phyloP scores from a whole-genome alignment of 2,329 filamentous ascomycete genomes.

The Aspergillus viridinutans region DNA sequence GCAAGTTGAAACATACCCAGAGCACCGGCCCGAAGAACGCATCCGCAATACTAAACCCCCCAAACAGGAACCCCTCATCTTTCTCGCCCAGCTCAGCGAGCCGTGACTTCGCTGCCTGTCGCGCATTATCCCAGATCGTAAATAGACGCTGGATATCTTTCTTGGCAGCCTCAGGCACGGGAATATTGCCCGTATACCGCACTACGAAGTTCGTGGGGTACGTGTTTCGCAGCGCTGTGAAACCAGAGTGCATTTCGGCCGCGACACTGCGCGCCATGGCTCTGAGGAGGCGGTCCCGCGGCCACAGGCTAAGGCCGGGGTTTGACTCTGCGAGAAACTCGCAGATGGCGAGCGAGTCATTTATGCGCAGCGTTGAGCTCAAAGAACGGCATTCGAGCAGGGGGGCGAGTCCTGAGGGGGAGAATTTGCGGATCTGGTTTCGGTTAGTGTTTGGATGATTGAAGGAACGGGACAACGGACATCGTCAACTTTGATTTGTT shows the following conservation, averaged over 20 bases:
- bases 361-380: conserved; percentile 16
- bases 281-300: conserved; percentile 27
- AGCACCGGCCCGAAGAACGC: conserved; percentile 38
- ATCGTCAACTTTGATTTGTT: conserved; percentile 23
- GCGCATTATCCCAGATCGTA: conserved; percentile 24
- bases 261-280: conserved; percentile 29
- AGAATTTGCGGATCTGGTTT: conserved; percentile 20
- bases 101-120: conserved; percentile 20
- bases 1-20: conserved; percentile 24
- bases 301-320: conserved; percentile 28
- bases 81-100: conserved; percentile 19
- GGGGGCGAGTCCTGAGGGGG: conserved; percentile 29
- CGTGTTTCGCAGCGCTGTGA: conserved; percentile 20
- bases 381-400: conserved; percentile 23
- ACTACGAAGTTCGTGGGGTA: conserved; percentile 29
- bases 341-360: conserved; percentile 31
- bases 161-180: conserved; percentile 19
- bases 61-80: conserved; percentile 36
- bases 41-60: conserved; percentile 36
- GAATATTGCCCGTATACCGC: conserved; percentile 28
- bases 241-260: conserved; percentile 35
- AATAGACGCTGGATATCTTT: conserved; percentile 25
- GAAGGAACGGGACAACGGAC: conserved; percentile 10
- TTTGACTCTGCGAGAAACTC: conserved; percentile 32
- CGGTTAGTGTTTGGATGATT: background rate